Conservation (phyloP, 257 asterid genomes). For the Fraxinus pennsylvanica region DNA sequence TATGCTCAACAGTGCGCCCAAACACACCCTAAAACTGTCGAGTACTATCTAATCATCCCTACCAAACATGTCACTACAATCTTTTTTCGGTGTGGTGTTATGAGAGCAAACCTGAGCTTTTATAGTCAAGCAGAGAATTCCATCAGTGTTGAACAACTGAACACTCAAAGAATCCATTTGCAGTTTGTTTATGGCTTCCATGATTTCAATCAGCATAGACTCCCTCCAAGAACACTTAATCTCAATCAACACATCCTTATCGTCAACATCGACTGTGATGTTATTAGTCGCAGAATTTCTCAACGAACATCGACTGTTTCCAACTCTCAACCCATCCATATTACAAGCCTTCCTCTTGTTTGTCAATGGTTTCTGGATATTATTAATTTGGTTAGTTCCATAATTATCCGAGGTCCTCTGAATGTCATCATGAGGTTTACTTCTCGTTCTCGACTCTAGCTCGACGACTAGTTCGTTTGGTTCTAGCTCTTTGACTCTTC, state of each 20-base stretch:
- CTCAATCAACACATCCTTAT: slow-evolving; percentile 58
- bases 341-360: slow-evolving; percentile 68
- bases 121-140: slow-evolving; percentile 51
- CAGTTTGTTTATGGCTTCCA: slow-evolving; percentile 56
- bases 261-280: slow-evolving; percentile 45
- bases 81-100: not conserved
- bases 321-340: slow-evolving; percentile 37
- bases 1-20: too few species aligned
- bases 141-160: slow-evolving; percentile 65
- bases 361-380: slow-evolving; percentile 34
- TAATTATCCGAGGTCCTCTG: slow-evolving; percentile 70
- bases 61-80: not conserved
- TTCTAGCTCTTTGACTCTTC: slow-evolving; percentile 66
- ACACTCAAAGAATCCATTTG: slow-evolving; percentile 52
- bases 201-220: slow-evolving; percentile 44
- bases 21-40: not conserved
- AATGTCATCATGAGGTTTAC: slow-evolving; percentile 47
- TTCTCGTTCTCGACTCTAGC: slow-evolving; percentile 35
- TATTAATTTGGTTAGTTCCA: slow-evolving; percentile 36
- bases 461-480: slow-evolving; percentile 45
- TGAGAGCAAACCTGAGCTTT: slow-evolving; percentile 72
- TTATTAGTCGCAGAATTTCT: slow-evolving; percentile 40
- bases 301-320: slow-evolving; percentile 27
- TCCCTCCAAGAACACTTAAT: slow-evolving; percentile 65
- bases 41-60: not conserved